A percentile compares a stretch with the other conserved stretches of the same genome.
phyloP scores from a whole-genome alignment of 768 basidiomycete genomes.

The Naganishia antarctica region DNA sequence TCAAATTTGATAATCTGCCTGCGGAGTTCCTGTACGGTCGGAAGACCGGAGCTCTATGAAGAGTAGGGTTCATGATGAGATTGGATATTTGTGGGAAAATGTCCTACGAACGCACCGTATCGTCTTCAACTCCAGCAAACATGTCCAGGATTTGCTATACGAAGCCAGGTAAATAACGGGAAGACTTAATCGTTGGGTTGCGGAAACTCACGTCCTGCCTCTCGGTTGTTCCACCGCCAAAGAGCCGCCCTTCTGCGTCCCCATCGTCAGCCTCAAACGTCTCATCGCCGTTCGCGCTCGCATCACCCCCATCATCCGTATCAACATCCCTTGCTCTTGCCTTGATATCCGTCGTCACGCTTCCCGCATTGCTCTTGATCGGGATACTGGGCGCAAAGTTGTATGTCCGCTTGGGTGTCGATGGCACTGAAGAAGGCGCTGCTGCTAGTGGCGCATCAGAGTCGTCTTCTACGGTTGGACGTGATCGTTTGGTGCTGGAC shows the following conservation, averaged over 20 bases:
- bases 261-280: conserved; percentile 46
- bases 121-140: conserved; percentile 65
- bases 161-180: no score
- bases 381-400: conserved; percentile 17
- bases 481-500: conserved; percentile 7
- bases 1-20: conserved; percentile 75
- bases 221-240: conserved; percentile 82
- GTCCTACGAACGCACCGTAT: conserved; percentile 58
- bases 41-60: conserved; percentile 55
- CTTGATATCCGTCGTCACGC: conserved; percentile 30
- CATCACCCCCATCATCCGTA: conserved; percentile 55
- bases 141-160: conserved; percentile 73
- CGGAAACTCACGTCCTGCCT: conserved; percentile 77
- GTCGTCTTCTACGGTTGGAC: conserved; percentile 15
- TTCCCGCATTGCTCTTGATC: conserved; percentile 9
- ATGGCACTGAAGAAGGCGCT: not conserved
- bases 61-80: no score
- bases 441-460: no score
- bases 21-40: conserved; percentile 66
- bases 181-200: no score
- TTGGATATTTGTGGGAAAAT: conserved; percentile 6
- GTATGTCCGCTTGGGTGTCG: not conserved
- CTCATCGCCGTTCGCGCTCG: conserved; percentile 40
- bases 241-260: conserved; percentile 78
- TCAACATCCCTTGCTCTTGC: conserved; percentile 50